A percentile compares a stretch with the other conserved stretches of the same genome.
Evolutionary conservation across 2,329 filamentous ascomycete genomes (phyloP).

Genomic region (Neonectria faginata): DNA sequence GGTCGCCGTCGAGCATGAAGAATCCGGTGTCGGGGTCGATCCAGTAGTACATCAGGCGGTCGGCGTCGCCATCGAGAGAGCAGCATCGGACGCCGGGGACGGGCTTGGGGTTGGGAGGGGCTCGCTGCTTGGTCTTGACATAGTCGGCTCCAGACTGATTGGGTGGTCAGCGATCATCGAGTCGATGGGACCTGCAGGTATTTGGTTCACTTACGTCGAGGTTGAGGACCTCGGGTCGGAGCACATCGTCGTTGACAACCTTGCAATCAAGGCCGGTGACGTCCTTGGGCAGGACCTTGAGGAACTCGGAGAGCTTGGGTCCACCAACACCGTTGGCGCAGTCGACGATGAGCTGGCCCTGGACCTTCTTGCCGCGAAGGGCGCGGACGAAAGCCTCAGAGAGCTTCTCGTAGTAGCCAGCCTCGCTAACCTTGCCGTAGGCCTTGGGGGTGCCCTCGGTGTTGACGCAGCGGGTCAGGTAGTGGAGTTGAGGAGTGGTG

Average conservation of each 20-base stretch:
- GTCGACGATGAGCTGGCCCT: conserved; percentile 84
- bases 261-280: conserved; percentile 82
- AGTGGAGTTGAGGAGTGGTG: conserved; percentile 98
- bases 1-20: conserved; percentile 94
- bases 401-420: conserved; percentile 96
- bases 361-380: conserved; percentile 79
- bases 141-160: conserved; percentile 91
- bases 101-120: conserved; percentile 85
- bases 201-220: conserved; percentile 74
- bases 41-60: conserved; percentile 96
- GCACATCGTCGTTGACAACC: conserved; percentile 92
- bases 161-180: conserved; percentile 17
- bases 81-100: conserved; percentile 82
- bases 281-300: conserved; percentile 81
- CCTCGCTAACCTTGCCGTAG: conserved; percentile 90
- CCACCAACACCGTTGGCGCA: conserved; percentile 97
- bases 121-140: conserved; percentile 96
- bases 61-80: conserved; percentile 94
- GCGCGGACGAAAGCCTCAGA: conserved; percentile 85
- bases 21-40: conserved; percentile 84
- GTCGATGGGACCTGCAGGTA: background rate
- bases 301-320: conserved; percentile 86
- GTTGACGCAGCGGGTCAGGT: conserved; percentile 93
- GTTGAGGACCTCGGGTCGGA: conserved; percentile 90
- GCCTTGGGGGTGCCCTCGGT: conserved; percentile 87